These are phyloP conservation scores for Camellia granthamiana DNA, from an alignment of 148 eudicot genomes.

Conservation along the genomic window DNA sequence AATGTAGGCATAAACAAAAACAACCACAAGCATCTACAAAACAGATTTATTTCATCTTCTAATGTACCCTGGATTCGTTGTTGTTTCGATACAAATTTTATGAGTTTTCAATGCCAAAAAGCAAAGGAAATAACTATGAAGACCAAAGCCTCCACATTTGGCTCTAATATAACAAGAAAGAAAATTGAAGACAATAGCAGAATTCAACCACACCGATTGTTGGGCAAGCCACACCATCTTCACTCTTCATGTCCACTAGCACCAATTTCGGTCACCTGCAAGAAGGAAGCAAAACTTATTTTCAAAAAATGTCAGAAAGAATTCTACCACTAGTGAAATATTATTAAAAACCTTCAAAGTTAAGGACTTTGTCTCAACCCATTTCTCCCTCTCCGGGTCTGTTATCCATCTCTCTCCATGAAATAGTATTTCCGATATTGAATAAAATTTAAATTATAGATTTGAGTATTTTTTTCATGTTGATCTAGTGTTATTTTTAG, in stretches of 20 bases:
- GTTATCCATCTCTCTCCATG: too few relatives aligned
- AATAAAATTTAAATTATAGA: too few relatives aligned
- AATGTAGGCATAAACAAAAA: not conserved
- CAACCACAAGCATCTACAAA: not conserved
- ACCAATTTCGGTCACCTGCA: slow-evolving; percentile 11
- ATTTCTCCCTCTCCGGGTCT: too few relatives aligned
- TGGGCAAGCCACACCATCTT: not conserved
- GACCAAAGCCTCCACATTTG: not conserved
- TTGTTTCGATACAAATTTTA: not conserved
- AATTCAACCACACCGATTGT: slow-evolving; percentile 11
- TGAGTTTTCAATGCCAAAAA: slow-evolving; percentile 6
- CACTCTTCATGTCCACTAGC: not conserved
- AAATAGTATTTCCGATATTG: too few relatives aligned
- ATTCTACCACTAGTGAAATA: too few relatives aligned
- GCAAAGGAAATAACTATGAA: slow-evolving; percentile 19
- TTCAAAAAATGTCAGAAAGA: too few relatives aligned
- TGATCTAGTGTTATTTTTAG: too few relatives aligned
- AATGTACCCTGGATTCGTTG: slow-evolving; percentile 4
- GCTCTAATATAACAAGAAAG: not conserved
- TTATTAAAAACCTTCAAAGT: too few relatives aligned
- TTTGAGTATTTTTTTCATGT: too few relatives aligned
- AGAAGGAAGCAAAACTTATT: not conserved
- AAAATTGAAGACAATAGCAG: not conserved
- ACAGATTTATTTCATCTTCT: not conserved
- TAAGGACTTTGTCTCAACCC: too few relatives aligned